A percentile compares a stretch with the other conserved stretches of the same genome.
Evolutionary conservation across 768 basidiomycete species (phyloP).

Genomic region (Basidioascus undulatus): DNA sequence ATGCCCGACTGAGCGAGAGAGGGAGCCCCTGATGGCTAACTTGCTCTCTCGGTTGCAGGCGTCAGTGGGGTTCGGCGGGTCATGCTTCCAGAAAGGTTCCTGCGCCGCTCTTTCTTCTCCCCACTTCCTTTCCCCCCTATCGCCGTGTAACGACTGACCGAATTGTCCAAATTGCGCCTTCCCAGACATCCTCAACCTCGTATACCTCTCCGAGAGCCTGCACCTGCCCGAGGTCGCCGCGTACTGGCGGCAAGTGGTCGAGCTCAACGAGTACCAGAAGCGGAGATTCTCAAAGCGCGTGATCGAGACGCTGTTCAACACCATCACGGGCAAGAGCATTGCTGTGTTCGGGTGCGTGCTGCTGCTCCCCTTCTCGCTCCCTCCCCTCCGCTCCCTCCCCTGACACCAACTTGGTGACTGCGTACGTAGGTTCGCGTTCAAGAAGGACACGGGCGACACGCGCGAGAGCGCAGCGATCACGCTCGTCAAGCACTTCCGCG

Average conservation of each 20-base stretch:
- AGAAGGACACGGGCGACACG: constrained; percentile 95
- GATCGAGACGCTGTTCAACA: constrained; percentile 94
- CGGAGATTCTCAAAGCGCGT: constrained; percentile 81
- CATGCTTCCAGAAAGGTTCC: constrained; percentile 99
- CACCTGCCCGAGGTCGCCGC: constrained; percentile 91
- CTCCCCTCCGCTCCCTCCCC: neutral
- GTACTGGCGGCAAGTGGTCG: constrained; percentile 56
- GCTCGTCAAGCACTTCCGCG: constrained; percentile 76
- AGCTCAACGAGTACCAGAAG: constrained; percentile 99
- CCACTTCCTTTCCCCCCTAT: neutral
- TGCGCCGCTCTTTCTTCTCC: neutral
- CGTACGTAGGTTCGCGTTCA: constrained; percentile 27
- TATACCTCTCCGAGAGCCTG: constrained; percentile 81
- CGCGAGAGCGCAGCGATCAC: constrained; percentile 92
- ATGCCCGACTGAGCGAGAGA: constrained; percentile 2
- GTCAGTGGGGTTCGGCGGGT: constrained; percentile 88
- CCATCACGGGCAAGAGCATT: constrained; percentile 88
- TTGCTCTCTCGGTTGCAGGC: no score
- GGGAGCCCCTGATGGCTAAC: neutral
- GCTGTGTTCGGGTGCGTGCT: constrained; percentile 75
- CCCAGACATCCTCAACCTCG: constrained; percentile 80
- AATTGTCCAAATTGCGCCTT: neutral
- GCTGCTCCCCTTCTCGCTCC: neutral
- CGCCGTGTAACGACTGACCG: neutral
- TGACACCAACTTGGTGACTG: neutral